phyloP scores from a whole-genome alignment of 2,329 filamentous ascomycete genomes.

The Colletotrichum lupini region DNA sequence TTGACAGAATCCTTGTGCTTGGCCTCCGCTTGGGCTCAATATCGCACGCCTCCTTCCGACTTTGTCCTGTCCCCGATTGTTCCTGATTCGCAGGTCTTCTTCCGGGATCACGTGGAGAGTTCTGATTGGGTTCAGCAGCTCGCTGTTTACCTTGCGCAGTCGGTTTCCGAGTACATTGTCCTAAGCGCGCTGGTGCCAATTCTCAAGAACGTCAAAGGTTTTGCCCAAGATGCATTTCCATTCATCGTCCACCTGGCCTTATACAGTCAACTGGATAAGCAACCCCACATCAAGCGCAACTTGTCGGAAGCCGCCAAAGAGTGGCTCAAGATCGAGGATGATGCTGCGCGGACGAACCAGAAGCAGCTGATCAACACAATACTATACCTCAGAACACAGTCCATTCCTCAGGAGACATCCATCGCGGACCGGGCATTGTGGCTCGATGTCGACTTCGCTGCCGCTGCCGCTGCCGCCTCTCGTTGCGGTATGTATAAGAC shows the following conservation, averaged over 20 bases:
- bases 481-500: constrained; percentile 88
- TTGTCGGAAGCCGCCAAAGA: constrained; percentile 74
- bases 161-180: constrained; percentile 72
- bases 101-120: constrained; percentile 53
- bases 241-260: constrained; percentile 88
- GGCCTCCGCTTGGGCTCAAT: constrained; percentile 68
- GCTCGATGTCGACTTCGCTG: constrained; percentile 84
- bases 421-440: constrained; percentile 83
- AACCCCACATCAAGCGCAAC: constrained; percentile 66
- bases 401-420: constrained; percentile 78
- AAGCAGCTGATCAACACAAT: constrained; percentile 82
- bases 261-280: constrained; percentile 71
- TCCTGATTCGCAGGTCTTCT: constrained; percentile 47
- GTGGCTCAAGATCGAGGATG: constrained; percentile 67
- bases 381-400: constrained; percentile 88
- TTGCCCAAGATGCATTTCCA: constrained; percentile 81
- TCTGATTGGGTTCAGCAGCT: constrained; percentile 71
- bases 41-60: constrained; percentile 67
- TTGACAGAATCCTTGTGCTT: constrained; percentile 62
- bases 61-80: constrained; percentile 30
- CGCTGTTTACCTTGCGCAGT: constrained; percentile 69
- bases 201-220: constrained; percentile 71
- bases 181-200: constrained; percentile 76
- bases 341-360: constrained; percentile 57
- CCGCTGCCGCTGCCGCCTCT: constrained; percentile 77